Evolutionary conservation across 2,329 filamentous ascomycete species (phyloP), one percentile per base, ranked within the genome.

Genomic region (Dothidotthia symphoricarpi): DNA sequence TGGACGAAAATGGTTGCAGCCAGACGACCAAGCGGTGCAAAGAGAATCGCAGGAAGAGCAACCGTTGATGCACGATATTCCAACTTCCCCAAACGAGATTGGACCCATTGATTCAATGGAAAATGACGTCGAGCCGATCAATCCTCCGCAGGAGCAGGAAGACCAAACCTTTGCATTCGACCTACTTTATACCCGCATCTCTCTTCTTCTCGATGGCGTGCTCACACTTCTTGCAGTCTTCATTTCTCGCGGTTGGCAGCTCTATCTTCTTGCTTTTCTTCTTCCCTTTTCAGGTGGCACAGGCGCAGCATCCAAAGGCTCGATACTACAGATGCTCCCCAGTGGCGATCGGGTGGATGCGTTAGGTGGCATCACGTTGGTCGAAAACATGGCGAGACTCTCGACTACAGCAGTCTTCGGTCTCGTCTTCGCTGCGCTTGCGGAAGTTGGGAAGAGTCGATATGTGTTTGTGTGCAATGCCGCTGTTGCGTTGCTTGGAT

Each of bases 291-390:
- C 81, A 0, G 83, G 83, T 0, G 84, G 84, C 0, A 83, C 83
- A 0, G 83, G 82, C 0, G 76, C 82, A 0, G 81, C 83, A 0
- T 81, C 82, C 1, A 88, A 87, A 49, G 84, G 83, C 1, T 81
- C 83, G n/a, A 85, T 87, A 42, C 76, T 85, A 0, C 78, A 84
- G 39, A 83, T 87, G 81, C 82, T 82, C 29, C 69, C 81, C 0
- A 71, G 78, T 1, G 72, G 72, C 0, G 76, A 83, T 38, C 73
- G 83, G 0, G 74, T 78, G 0, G 83, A 88, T 53, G 83, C 84
- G 0, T 67, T 88, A 3, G 81, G 81, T 26, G 82, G 81, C 0
- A 81, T 88, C 10, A 85, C 81, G 0, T 67, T 87, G 0, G 78
- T 87, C 0, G 84, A 88, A 55, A 86, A 85, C 47, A 74, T 85